These are phyloP conservation scores for Kurtzmaniella cleridarum DNA, from an alignment of 805 yeast genomes.

Conservation along the genomic window DNA sequence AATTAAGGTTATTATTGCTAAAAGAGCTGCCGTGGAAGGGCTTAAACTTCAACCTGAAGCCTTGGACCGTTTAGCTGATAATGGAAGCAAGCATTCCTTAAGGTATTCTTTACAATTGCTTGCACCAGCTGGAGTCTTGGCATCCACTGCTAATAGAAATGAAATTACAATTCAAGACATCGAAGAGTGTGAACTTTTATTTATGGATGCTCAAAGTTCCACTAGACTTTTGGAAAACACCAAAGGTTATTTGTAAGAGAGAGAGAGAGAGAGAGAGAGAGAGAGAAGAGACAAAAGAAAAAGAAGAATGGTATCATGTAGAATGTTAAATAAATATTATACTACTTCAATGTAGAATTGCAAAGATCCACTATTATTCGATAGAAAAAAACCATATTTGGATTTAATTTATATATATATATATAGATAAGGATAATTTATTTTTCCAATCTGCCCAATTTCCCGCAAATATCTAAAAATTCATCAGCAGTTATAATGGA, in stretches of 20 bases:
- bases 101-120: slow-evolving; percentile 89
- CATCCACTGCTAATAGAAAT: slow-evolving; percentile 65
- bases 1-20: slow-evolving; percentile 72
- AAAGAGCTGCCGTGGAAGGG: slow-evolving; percentile 75
- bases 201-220: slow-evolving; percentile 82
- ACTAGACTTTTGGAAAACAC: slow-evolving; percentile 58
- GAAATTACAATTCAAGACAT: slow-evolving; percentile 68
- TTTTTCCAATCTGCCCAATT: slow-evolving; percentile 32
- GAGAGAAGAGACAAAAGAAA: neutral
- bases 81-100: slow-evolving; percentile 74
- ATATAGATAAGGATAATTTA: neutral
- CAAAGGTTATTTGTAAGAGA: slow-evolving; percentile 25
- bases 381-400: too few relatives aligned
- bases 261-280: too few relatives aligned
- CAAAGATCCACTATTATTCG: slow-evolving; percentile 24
- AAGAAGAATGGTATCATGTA: neutral
- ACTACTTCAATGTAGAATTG: neutral
- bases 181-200: slow-evolving; percentile 76
- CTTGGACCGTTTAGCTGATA: slow-evolving; percentile 62
- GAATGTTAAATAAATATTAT: neutral
- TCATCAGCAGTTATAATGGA: slow-evolving; percentile 64
- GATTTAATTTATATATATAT: slow-evolving; percentile 7
- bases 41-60: slow-evolving; percentile 65
- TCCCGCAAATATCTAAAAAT: slow-evolving; percentile 62
- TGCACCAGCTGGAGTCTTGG: slow-evolving; percentile 83